A percentile compares a stretch with the other conserved stretches of the same genome.
These are phyloP conservation scores for Limonium bicolor DNA, from an alignment of 148 eudicot genomes.

Conservation along the genomic window DNA sequence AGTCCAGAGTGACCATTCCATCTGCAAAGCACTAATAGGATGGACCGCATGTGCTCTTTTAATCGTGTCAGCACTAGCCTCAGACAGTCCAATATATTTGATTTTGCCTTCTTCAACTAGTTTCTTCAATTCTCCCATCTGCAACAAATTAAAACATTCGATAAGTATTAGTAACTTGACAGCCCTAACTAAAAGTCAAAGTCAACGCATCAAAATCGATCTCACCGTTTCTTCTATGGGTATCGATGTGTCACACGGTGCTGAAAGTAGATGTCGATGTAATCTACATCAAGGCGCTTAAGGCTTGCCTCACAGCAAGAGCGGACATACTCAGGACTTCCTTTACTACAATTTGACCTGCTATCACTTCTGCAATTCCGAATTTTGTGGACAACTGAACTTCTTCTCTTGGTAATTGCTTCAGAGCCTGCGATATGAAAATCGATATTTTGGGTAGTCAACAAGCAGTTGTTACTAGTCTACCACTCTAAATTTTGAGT, in stretches of 20 bases:
- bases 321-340: conserved; percentile 39
- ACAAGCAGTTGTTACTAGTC: too few relatives aligned
- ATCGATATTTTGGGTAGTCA: background rate
- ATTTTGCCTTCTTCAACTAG: conserved; percentile 11
- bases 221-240: conserved; percentile 31
- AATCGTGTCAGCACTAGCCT: conserved; percentile 6
- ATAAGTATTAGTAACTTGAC: background rate
- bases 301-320: conserved; percentile 52
- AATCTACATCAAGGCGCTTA: conserved; percentile 39
- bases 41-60: conserved; percentile 13
- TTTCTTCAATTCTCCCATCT: conserved; percentile 14
- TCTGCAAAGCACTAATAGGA: conserved; percentile 8
- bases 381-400: conserved; percentile 76
- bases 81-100: conserved; percentile 10
- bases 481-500: background rate
- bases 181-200: too few relatives aligned
- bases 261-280: conserved; percentile 45
- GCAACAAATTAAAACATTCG: background rate
- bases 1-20: conserved; percentile 12
- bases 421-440: conserved; percentile 45
- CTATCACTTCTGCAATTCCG: conserved; percentile 27
- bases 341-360: conserved; percentile 28
- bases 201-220: background rate
- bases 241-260: conserved; percentile 32
- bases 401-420: conserved; percentile 59